phyloP scores from a whole-genome alignment of 1,284 basidiomycete species.

The Ustilago trichophora region DNA sequence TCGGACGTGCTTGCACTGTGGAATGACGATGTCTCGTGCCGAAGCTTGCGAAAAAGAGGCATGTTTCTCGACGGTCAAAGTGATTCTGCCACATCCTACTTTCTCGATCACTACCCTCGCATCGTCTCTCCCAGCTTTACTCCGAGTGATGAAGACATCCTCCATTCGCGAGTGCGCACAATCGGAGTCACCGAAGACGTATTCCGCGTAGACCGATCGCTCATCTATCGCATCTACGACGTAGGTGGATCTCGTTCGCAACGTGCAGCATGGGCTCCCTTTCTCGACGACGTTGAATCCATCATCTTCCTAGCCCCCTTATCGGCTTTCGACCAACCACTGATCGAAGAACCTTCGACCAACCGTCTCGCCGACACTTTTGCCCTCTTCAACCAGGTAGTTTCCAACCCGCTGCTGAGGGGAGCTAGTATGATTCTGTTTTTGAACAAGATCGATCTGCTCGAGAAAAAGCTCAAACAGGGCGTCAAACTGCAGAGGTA shows the following conservation, averaged over 20 bases:
- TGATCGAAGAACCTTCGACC: constrained; percentile 34
- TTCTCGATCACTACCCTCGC: constrained; percentile 40
- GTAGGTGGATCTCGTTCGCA: constrained; percentile 47
- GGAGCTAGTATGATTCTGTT: constrained; percentile 47
- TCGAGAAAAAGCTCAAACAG: constrained; percentile 33
- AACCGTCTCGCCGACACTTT: constrained; percentile 49
- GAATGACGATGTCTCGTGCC: constrained; percentile 11
- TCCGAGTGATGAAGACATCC: constrained; percentile 50
- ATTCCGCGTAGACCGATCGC: constrained; percentile 32
- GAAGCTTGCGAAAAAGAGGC: constrained; percentile 17
- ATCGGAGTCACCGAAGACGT: constrained; percentile 44
- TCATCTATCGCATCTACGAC: constrained; percentile 49
- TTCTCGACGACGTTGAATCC: constrained; percentile 38
- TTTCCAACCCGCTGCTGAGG: constrained; percentile 28
- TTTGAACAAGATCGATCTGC: constrained; percentile 57
- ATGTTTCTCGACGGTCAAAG: constrained; percentile 17
- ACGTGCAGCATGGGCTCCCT: constrained; percentile 45
- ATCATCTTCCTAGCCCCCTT: constrained; percentile 57
- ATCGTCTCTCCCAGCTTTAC: constrained; percentile 13
- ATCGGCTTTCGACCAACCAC: constrained; percentile 51
- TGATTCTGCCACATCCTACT: constrained; percentile 32
- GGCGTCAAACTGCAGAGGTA: constrained; percentile 17
- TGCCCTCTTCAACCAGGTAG: constrained; percentile 37
- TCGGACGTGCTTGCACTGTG: constrained; percentile 8
- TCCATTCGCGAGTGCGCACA: constrained; percentile 54